Conservation (phyloP, 305 asterid genomes). For the Fraxinus angustifolia region DNA sequence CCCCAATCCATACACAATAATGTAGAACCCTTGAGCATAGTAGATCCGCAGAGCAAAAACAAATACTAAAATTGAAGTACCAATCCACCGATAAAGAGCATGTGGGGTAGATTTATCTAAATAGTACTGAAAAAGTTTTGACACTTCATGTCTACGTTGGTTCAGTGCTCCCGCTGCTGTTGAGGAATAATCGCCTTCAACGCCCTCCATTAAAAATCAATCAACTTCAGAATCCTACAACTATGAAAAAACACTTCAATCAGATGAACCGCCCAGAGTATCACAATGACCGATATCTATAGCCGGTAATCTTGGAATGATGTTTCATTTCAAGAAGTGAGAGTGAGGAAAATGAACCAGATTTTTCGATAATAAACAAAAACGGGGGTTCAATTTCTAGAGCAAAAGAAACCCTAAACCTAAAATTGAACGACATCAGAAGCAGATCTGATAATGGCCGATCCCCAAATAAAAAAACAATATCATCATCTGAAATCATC, state of each 20-base stretch:
- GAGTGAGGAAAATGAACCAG: not conserved
- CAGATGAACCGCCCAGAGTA: slow-evolving; percentile 1
- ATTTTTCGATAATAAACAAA: not conserved
- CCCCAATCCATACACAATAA: not conserved
- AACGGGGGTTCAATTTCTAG: not conserved
- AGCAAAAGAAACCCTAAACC: slow-evolving; percentile 8
- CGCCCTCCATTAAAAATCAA: slow-evolving; percentile 66
- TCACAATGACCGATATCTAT: not conserved
- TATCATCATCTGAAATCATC: not conserved
- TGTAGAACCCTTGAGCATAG: not conserved
- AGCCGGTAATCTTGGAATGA: not conserved
- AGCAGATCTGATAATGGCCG: slow-evolving; percentile 27
- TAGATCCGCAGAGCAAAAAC: not conserved
- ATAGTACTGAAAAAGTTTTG: not conserved
- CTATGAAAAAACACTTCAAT: slow-evolving; percentile 20
- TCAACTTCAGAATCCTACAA: slow-evolving; percentile 37
- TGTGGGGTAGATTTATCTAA: not conserved
- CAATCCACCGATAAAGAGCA: not conserved
- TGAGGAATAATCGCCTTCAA: slow-evolving; percentile 25
- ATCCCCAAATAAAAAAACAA: slow-evolving; percentile 4
- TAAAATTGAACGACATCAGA: not conserved
- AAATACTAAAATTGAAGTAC: not conserved
- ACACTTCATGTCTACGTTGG: not conserved
- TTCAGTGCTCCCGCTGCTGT: not conserved
- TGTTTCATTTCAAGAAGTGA: slow-evolving; percentile 2